Base-by-base conservation (phyloP, 176 grass and related monocot genomes). In the Pharus latifolius region DNA sequence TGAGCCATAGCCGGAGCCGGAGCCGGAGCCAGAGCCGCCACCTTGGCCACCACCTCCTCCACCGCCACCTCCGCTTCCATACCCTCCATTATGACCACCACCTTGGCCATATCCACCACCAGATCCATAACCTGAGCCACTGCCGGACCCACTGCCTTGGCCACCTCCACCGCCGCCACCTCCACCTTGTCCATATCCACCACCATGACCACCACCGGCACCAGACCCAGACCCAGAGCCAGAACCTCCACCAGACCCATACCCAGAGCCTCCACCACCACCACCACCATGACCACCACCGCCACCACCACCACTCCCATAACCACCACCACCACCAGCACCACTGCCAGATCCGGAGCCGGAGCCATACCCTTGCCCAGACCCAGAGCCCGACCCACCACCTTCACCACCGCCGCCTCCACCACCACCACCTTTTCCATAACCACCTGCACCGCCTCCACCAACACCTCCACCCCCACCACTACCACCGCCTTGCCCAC, bases 311-410 rank as follows among this genome's bases (percentile, higher is more conserved):
- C 63, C 63, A 68, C 59, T 68, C 16, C 64, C 64, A 78, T 31
- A 15, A 16, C 11, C 64, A 15, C 31, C 53, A 38, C 16, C 27
- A 29, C 14, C 15, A 5, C 64, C 32, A 75, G 66, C 79, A 19
- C 82, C 74, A 51, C 5, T 67, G 74, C 82, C 75, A 0, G 72
- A 78, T 0, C 82, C 68, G 9, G 74, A 66, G 0, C 82, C 82
- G 0, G 67, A 78, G 12, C 78, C 78, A 40, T 37, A 65, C 0
- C 74, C 67, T 0, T 74, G 66, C 2, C 82, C 75, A 58, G 34
- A 48, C 3, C 33, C 68, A 0, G 41, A 59, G 18, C 82, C 74
- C 2, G 42, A 33, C 5, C 58, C 67, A 2, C 57, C 81, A 16
- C 68, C 77, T 11, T 45, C 15, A 0, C 81, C 82, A 4, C 82